Evolutionary conservation across 306 rosid species (phyloP).

Genomic region (Mimosa bimucronata): DNA sequence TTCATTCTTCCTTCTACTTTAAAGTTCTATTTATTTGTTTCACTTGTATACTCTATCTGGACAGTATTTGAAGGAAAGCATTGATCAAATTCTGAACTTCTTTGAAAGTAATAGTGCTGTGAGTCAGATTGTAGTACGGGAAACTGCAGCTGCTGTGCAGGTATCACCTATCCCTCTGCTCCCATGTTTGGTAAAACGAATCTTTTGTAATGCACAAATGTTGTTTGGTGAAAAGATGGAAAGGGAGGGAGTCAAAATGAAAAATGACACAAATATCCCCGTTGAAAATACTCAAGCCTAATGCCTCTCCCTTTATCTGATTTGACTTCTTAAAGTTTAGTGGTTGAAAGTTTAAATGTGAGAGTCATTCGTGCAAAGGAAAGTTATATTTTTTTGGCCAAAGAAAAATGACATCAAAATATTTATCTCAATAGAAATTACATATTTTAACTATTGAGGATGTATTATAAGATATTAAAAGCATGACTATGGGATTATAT

Average conservation of each 20-base stretch:
- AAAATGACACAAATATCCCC: neutral
- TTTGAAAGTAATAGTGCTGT: constrained; percentile 78
- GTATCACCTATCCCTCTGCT: constrained; percentile 44
- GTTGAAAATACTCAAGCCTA: neutral
- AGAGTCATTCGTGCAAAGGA: neutral
- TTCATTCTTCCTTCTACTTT: constrained; percentile 10
- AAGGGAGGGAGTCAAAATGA: neutral
- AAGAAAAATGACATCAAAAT: neutral
- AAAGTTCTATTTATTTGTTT: constrained; percentile 34
- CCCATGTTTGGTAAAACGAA: neutral
- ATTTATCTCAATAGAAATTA: no score
- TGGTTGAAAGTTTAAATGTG: neutral
- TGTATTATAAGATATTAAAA: neutral
- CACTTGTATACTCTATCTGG: constrained; percentile 33
- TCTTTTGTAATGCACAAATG: neutral
- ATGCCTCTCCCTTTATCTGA: neutral
- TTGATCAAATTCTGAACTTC: constrained; percentile 79
- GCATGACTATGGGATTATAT: neutral
- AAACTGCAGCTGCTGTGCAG: constrained; percentile 98
- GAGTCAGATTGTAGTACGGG: constrained; percentile 87
- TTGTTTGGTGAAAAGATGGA: neutral
- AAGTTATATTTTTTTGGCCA: neutral
- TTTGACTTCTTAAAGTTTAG: neutral
- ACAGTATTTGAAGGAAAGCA: constrained; percentile 88
- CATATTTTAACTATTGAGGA: neutral